These are phyloP conservation scores for Trametes versicolor DNA, from an alignment of 1,284 basidiomycete genomes.

Conservation along the genomic window DNA sequence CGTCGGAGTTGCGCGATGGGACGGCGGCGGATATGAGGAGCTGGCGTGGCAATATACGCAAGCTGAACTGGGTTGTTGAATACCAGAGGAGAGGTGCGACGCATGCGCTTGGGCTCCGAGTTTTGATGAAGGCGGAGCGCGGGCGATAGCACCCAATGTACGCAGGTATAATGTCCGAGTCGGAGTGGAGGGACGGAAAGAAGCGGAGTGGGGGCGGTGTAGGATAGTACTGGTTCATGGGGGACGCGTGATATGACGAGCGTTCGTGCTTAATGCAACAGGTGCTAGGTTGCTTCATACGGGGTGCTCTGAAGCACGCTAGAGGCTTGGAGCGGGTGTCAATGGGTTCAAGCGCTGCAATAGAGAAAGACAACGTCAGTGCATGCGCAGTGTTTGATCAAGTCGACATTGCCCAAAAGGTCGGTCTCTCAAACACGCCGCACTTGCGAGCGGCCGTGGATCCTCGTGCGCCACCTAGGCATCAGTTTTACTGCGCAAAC, in stretches of 20 bases:
- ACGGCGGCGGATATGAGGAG: background rate
- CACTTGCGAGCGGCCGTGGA: background rate
- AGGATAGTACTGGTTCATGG: background rate
- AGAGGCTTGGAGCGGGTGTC: background rate
- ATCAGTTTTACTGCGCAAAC: background rate
- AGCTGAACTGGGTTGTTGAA: background rate
- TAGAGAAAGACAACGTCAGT: background rate
- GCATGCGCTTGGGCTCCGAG: background rate
- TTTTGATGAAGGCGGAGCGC: background rate
- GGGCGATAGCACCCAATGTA: background rate
- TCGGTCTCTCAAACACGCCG: conserved; percentile 9
- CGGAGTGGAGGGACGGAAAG: background rate
- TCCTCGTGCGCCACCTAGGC: background rate
- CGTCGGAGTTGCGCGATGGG: background rate
- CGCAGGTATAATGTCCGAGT: background rate
- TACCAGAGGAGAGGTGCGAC: background rate
- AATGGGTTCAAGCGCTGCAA: background rate
- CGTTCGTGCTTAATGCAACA: too few species aligned
- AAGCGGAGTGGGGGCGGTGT: background rate
- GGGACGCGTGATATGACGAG: background rate
- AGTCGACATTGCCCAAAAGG: background rate
- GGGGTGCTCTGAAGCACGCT: conserved; percentile 7
- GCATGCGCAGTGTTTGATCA: background rate
- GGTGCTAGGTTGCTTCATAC: background rate
- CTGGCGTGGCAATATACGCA: background rate